Conservation (phyloP, 495 filamentous ascomycete species). For the Platismatia glauca region DNA sequence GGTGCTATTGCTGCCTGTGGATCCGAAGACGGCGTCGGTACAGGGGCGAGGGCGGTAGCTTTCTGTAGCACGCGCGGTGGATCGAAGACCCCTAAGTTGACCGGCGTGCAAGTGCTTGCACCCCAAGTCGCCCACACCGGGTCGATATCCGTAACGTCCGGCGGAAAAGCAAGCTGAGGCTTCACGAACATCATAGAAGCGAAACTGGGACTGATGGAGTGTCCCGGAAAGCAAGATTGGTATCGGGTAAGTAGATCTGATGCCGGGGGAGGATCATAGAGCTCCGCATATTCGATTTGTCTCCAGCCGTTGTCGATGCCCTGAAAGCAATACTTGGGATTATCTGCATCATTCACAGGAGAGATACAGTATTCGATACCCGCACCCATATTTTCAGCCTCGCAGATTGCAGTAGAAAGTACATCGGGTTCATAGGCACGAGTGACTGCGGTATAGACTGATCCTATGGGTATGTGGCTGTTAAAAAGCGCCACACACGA, state of each 20-base stretch:
- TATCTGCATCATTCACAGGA: not conserved
- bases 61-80: conserved; percentile 10
- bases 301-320: conserved; percentile 12
- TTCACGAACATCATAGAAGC: conserved; percentile 13
- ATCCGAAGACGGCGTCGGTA: conserved; percentile 1
- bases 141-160: conserved; percentile 13
- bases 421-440: conserved; percentile 13
- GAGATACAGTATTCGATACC: conserved; percentile 7
- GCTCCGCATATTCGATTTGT: conserved; percentile 8
- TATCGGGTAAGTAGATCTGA: conserved; percentile 9
- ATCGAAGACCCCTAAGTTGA: conserved; percentile 12
- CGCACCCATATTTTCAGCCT: conserved; percentile 1
- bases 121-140: conserved; percentile 12
- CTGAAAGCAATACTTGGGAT: not conserved
- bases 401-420: conserved; percentile 14
- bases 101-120: conserved; percentile 12
- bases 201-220: conserved; percentile 5
- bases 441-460: conserved; percentile 8
- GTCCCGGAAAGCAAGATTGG: conserved; percentile 8
- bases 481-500: conserved; percentile 11
- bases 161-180: conserved; percentile 14
- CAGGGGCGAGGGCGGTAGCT: conserved; percentile 12
- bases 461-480: conserved; percentile 6
- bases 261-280: conserved; percentile 10
- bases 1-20: not conserved